A percentile compares a stretch with the other conserved stretches of the same genome.
These are phyloP conservation scores for Ganoderma lingzhi DNA, from an alignment of 1,284 basidiomycete genomes.

Conservation along the genomic window DNA sequence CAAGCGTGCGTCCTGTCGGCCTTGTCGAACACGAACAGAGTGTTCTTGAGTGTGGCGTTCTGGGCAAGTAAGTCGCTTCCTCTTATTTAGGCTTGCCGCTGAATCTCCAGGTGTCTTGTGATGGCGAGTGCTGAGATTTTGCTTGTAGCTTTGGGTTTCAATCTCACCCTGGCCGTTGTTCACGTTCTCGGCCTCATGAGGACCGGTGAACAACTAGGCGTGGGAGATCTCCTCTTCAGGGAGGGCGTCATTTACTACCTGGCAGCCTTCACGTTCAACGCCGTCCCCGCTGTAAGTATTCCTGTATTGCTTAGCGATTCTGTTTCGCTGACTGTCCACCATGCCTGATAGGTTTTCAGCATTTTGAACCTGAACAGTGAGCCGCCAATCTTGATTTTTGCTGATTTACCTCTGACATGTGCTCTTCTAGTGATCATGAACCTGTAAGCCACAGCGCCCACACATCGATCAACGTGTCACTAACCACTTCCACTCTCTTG, in stretches of 20 bases:
- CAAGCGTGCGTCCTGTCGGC: constrained; percentile 55
- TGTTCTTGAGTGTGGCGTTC: constrained; percentile 68
- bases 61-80: constrained; percentile 64
- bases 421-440: constrained; percentile 63
- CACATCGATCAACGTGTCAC: constrained; percentile 2
- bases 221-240: constrained; percentile 71
- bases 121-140: constrained; percentile 17
- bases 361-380: constrained; percentile 66
- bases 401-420: neutral
- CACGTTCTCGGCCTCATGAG: constrained; percentile 59
- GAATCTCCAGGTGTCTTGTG: neutral
- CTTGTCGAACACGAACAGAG: constrained; percentile 52
- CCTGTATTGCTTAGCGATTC: constrained; percentile 7
- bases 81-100: neutral
- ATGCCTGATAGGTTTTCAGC: constrained; percentile 53
- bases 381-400: constrained; percentile 31
- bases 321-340: constrained; percentile 10
- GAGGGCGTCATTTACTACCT: constrained; percentile 76
- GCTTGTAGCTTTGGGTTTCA: constrained; percentile 60
- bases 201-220: constrained; percentile 58
- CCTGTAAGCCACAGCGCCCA: constrained; percentile 53
- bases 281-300: constrained; percentile 67
- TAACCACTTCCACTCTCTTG: neutral
- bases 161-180: constrained; percentile 64
- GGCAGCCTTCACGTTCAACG: constrained; percentile 70